A percentile compares a stretch with the other conserved stretches of the same genome.
phyloP scores from a whole-genome alignment of 2,329 filamentous ascomycete species.

The Lecanicillium sp. region DNA sequence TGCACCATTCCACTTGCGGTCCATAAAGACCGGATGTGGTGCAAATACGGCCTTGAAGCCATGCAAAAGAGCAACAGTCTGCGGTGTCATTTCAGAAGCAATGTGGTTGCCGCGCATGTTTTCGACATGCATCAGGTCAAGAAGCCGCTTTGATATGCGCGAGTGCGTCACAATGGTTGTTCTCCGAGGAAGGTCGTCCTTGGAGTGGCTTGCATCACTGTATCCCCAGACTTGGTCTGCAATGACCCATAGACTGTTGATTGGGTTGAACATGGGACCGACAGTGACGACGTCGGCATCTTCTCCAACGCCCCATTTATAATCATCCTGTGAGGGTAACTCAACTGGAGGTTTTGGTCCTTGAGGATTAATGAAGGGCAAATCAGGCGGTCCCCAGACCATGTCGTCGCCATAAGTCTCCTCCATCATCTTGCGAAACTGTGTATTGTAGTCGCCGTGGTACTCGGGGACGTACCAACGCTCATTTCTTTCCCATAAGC shows the following conservation, averaged over 20 bases:
- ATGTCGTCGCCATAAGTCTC: constrained; percentile 39
- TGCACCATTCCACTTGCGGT: constrained; percentile 57
- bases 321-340: constrained; percentile 54
- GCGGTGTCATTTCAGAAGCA: constrained; percentile 72
- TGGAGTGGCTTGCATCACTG: constrained; percentile 37
- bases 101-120: constrained; percentile 66
- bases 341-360: constrained; percentile 55
- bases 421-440: constrained; percentile 59
- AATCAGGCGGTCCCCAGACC: constrained; percentile 57
- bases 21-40: constrained; percentile 72
- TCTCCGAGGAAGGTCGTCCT: constrained; percentile 56
- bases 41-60: constrained; percentile 72
- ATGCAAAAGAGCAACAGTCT: constrained; percentile 65
- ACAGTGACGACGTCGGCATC: constrained; percentile 68
- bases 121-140: constrained; percentile 72
- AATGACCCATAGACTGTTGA: constrained; percentile 66
- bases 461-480: constrained; percentile 63
- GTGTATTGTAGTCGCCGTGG: constrained; percentile 58
- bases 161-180: constrained; percentile 73
- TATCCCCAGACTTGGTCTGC: constrained; percentile 61
- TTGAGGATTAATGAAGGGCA: constrained; percentile 52
- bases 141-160: constrained; percentile 60
- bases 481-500: constrained; percentile 65
- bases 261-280: constrained; percentile 71
- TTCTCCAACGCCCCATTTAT: constrained; percentile 69